phyloP scores from a whole-genome alignment of 345 rosid genomes.

The Populus tremula region DNA sequence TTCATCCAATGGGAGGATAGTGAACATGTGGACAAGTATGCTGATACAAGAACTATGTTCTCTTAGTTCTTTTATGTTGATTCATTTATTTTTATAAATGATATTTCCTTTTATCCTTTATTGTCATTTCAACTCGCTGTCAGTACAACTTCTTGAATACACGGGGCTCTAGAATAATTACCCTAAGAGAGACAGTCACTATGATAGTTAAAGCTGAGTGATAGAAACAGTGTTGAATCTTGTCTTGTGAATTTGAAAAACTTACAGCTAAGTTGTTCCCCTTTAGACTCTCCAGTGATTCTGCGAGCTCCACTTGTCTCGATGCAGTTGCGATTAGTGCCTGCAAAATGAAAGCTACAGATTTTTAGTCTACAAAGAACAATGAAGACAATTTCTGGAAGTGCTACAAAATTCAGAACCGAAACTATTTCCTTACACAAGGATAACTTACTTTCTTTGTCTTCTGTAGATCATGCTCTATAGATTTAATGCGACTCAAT shows the following conservation, averaged over 20 bases:
- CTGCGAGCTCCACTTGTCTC: slow-evolving; percentile 87
- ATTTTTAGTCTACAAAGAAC: not conserved
- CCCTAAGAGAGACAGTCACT: no score
- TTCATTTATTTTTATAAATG: no score
- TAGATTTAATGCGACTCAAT: slow-evolving; percentile 68
- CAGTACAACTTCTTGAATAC: no score
- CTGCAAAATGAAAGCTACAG: slow-evolving; percentile 36
- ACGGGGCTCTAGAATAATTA: no score
- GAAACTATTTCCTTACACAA: not conserved
- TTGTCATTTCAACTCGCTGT: no score
- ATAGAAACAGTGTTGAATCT: not conserved
- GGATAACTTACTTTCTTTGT: slow-evolving; percentile 61
- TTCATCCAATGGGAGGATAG: no score
- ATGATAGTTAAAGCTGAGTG: no score
- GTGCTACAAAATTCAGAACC: not conserved
- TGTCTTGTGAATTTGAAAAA: slow-evolving; percentile 5
- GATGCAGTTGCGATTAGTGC: slow-evolving; percentile 85
- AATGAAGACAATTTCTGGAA: not conserved
- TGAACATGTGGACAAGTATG: no score
- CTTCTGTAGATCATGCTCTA: slow-evolving; percentile 83
- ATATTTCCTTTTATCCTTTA: no score
- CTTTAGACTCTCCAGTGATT: slow-evolving; percentile 67
- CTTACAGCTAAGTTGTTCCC: slow-evolving; percentile 53
- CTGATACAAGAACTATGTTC: no score
- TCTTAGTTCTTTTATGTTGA: no score